Conservation (phyloP, 495 filamentous ascomycete genomes). For the Aspergillus campestris region DNA sequence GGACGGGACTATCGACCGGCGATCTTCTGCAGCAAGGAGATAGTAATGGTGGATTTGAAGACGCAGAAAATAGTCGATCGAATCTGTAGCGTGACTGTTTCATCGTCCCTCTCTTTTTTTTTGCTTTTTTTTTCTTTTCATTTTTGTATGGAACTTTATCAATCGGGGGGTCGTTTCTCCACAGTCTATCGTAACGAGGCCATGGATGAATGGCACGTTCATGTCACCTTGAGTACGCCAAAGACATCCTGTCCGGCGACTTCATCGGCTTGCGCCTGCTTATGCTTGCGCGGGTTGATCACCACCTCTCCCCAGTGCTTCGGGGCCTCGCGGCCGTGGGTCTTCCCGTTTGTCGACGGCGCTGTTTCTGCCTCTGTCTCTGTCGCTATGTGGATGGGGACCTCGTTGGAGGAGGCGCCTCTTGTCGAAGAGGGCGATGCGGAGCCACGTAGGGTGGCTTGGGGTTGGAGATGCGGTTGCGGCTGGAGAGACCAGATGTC, state of each 20-base stretch:
- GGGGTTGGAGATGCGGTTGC: conserved; percentile 40
- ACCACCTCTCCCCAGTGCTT: conserved; percentile 44
- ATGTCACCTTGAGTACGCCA: conserved; percentile 36
- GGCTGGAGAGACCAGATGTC: conserved; percentile 45
- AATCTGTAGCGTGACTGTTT: too few species aligned
- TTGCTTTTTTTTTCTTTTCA: too few species aligned
- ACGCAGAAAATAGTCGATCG: too few species aligned
- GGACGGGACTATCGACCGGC: too few species aligned
- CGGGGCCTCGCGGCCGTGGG: conserved; percentile 20
- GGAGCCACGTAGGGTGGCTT: conserved; percentile 32
- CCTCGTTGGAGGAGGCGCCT: conserved; percentile 11
- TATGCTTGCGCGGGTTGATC: conserved; percentile 33
- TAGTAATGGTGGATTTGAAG: too few species aligned
- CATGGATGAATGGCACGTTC: not conserved
- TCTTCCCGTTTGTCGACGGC: not conserved
- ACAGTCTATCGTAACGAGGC: not conserved
- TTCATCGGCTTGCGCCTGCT: conserved; percentile 20
- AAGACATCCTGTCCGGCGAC: conserved; percentile 31
- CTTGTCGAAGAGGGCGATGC: conserved; percentile 25
- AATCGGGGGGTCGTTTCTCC: not conserved
- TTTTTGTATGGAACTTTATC: too few species aligned
- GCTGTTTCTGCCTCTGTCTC: conserved; percentile 8
- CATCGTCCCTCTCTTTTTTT: too few species aligned
- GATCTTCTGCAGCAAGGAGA: too few species aligned
- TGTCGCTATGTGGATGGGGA: conserved; percentile 14